Base-by-base conservation (phyloP, 2,329 filamentous ascomycete genomes). In the Fusarium coffeatum region DNA sequence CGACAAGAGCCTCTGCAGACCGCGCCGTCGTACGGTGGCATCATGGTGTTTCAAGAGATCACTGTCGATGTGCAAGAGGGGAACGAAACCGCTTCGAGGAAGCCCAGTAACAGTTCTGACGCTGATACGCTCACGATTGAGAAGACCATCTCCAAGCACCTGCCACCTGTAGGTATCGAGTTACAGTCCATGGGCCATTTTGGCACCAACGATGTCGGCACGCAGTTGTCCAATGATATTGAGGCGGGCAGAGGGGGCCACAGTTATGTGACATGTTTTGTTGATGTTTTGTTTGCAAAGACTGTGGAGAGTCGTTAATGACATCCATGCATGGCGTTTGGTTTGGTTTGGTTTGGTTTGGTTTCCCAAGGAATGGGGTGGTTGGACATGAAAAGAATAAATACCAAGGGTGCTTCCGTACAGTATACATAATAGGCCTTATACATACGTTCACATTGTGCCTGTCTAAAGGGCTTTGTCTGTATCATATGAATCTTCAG, bases 31-130 rank as follows among this genome's bases (percentile, higher is more conserved):
- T 76, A 73, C 51, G 87, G 87, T 9, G 87, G 88, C 23, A 90
- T 90, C 74, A 85, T 89, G 81, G 85, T 90, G 9, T 87, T 86
- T 25, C 86, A 88, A 66, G 87, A 90, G 71, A 85, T 90, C 58
- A 85, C 84, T 10, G 84, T 90, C n/a, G 83, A 88, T 41, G 77
- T 79, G 8, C 72, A 79, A 59, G 71, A 73, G 32, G 63, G 60
- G 11, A 62, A 62, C 25, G 64, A 61, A 22, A n/a, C 56, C 27
- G 30, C 61, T 27, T 25, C 34, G 10, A 60, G 59, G 22, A 37
- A 55, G 25, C 47, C 64, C 41, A 57, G 58, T 12, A 48, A 58
- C 20, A 28, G 28, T 23, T 65, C 59, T 22, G 48, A 65, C 15
- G 51, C 50, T 54, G 58, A 46, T 59, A 64, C 40, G 13, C 55